Conservation (phyloP, 2,329 filamentous ascomycete species). For the Botrytis hyacinthi region DNA sequence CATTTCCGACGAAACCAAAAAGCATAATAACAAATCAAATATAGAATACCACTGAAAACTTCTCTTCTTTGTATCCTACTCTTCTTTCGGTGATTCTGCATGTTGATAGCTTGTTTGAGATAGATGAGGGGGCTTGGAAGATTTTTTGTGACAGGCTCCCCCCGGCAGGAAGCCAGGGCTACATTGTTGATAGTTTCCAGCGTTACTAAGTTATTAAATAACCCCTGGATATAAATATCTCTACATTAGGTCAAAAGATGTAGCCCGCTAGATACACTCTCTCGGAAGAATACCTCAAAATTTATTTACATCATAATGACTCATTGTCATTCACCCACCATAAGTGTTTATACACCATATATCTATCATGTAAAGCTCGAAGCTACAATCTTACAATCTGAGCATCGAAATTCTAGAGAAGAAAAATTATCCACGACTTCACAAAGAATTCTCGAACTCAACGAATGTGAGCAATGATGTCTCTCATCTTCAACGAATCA, state of each 20-base stretch:
- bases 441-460: neutral
- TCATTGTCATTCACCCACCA: neutral
- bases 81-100: neutral
- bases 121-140: neutral
- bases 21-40: neutral
- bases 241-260: neutral
- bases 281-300: neutral
- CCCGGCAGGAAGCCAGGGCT: neutral
- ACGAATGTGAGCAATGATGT: neutral
- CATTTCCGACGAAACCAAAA: neutral
- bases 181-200: neutral
- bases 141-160: neutral
- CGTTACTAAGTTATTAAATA: neutral
- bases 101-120: neutral
- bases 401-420: neutral
- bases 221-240: neutral
- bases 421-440: neutral
- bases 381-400: accelerated
- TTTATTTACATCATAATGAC: no score
- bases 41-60: neutral
- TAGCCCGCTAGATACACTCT: neutral
- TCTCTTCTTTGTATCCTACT: neutral
- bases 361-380: neutral
- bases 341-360: neutral
- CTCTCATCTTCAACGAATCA: neutral